Conservation (phyloP, 257 asterid genomes). For the Parsonsia alboflavescens region DNA sequence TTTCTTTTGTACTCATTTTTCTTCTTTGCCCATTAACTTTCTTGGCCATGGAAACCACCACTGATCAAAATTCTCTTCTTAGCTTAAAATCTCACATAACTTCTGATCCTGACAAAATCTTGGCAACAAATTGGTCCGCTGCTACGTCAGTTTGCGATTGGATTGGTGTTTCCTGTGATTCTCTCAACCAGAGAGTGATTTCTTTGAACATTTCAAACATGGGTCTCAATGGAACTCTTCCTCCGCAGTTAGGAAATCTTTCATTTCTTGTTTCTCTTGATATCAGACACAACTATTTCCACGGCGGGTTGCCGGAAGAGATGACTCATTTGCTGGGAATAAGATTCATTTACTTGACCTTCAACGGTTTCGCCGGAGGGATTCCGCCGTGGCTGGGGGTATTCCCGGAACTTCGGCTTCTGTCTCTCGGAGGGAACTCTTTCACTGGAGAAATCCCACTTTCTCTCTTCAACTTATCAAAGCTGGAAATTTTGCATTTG, state of each 20-base stretch:
- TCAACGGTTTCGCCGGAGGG: not conserved
- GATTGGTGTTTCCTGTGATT: not conserved
- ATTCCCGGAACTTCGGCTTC: not conserved
- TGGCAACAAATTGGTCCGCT: not conserved
- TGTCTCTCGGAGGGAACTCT: not conserved
- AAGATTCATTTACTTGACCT: not conserved
- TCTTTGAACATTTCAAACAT: not conserved
- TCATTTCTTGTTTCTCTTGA: not conserved
- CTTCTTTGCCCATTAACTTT: not conserved
- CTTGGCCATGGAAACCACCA: not conserved
- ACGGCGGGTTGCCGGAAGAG: not conserved
- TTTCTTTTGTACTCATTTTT: not conserved
- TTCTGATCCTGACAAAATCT: not conserved
- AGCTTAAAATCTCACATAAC: not conserved
- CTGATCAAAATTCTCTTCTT: not conserved
- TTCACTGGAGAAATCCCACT: not conserved
- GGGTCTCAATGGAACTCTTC: not conserved
- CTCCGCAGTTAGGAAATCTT: not conserved
- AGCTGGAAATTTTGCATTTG: conserved; percentile 6
- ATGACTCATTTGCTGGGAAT: not conserved
- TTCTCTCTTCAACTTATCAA: not conserved
- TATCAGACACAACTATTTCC: not conserved
- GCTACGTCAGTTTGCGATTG: not conserved
- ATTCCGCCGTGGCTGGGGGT: not conserved
- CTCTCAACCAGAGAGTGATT: not conserved